These are phyloP conservation scores for Nicotiana knightiana DNA, from an alignment of 257 asterid species.

Conservation along the genomic window DNA sequence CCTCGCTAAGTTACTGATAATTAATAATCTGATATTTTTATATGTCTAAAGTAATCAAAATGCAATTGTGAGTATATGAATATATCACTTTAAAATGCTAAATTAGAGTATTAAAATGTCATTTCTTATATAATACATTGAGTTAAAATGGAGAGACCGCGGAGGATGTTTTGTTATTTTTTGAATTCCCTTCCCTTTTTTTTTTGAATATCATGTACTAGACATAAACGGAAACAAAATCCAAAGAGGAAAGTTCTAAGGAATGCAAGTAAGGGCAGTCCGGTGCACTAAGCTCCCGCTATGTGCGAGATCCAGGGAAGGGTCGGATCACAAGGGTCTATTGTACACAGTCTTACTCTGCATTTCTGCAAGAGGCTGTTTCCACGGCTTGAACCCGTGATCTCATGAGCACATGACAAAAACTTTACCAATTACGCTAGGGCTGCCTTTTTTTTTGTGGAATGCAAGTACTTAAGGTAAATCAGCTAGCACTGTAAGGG, in stretches of 20 bases:
- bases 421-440: too few species aligned
- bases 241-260: neutral
- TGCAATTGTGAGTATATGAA: neutral
- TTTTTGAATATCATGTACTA: neutral
- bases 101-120: neutral
- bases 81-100: neutral
- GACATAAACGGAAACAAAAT: neutral
- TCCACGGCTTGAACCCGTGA: too few species aligned
- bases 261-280: too few species aligned
- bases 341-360: too few species aligned
- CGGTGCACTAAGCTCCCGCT: too few species aligned
- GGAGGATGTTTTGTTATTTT: neutral
- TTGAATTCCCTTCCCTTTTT: neutral
- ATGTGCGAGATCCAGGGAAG: too few species aligned
- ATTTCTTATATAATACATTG: neutral
- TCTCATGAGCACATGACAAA: too few species aligned
- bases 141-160: neutral
- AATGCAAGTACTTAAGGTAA: too few species aligned
- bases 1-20: neutral
- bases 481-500: too few species aligned
- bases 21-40: neutral
- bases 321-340: too few species aligned
- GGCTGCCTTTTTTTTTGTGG: too few species aligned
- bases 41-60: neutral
- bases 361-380: too few species aligned